Percentiles rank a stretch among this genome's conserved stretches.
These are phyloP conservation scores for Fragosphaeria purpurea DNA, from an alignment of 2,329 filamentous ascomycete species.

Conservation along the genomic window DNA sequence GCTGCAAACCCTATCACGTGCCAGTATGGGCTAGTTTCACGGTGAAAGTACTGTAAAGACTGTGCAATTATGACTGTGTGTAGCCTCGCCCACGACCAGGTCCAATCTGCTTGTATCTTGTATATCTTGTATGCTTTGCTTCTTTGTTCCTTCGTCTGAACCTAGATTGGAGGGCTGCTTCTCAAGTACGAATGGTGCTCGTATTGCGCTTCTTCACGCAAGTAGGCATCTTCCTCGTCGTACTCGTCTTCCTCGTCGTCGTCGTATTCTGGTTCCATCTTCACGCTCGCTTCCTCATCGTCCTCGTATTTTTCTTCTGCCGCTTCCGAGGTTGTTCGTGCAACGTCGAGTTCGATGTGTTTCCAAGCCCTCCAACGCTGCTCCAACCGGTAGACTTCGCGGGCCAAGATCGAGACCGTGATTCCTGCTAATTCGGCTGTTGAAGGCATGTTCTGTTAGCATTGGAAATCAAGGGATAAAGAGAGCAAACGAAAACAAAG, in stretches of 20 bases:
- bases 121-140: too few species aligned
- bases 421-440: slow-evolving; percentile 24
- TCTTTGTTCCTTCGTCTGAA: too few species aligned
- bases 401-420: slow-evolving; percentile 23
- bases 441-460: not conserved
- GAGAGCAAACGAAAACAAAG: not conserved
- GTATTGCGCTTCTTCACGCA: not conserved
- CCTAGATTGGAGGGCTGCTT: slow-evolving; percentile 3
- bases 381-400: slow-evolving; percentile 27
- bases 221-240: not conserved
- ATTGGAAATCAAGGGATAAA: not conserved
- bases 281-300: not conserved
- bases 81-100: too few species aligned
- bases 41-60: too few species aligned
- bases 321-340: not conserved
- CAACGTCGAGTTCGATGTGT: not conserved
- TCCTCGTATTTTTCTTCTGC: not conserved
- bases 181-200: not conserved
- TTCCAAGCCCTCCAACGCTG: slow-evolving; percentile 25
- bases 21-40: not conserved
- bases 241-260: not conserved
- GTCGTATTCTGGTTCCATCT: not conserved
- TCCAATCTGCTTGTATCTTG: too few species aligned
- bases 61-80: too few species aligned
- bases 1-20: slow-evolving; percentile 15